A percentile compares a stretch with the other conserved stretches of the same genome.
These are phyloP conservation scores for Neurospora sp. DNA, from an alignment of 495 filamentous ascomycete species.

Conservation along the genomic window DNA sequence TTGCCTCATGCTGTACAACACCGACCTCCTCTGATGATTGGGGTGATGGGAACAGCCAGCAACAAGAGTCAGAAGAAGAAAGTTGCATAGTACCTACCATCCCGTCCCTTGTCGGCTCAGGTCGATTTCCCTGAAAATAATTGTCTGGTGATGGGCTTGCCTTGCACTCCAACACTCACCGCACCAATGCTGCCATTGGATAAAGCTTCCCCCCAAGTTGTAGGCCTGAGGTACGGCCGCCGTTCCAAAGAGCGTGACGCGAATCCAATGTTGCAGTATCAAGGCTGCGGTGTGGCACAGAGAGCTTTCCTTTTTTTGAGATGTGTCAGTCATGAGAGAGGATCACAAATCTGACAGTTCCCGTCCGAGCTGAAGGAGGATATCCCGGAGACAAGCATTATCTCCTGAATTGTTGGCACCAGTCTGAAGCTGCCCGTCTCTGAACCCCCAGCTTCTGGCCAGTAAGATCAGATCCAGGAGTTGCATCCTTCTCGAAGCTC, in stretches of 20 bases:
- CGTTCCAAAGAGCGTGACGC: not conserved
- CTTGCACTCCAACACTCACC: not conserved
- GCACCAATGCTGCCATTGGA: not conserved
- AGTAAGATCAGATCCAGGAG: not conserved
- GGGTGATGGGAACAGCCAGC: not conserved
- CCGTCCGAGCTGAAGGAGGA: not conserved
- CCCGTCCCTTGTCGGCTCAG: not conserved
- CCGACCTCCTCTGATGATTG: not conserved
- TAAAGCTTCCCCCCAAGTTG: not conserved
- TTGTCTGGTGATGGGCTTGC: not conserved
- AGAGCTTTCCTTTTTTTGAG: not conserved
- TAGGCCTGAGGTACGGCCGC: not conserved
- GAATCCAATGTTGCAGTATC: not conserved
- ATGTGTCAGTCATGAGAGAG: not conserved
- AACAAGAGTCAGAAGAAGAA: not conserved
- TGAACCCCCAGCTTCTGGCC: not conserved
- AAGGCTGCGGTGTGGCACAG: not conserved
- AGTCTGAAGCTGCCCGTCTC: not conserved
- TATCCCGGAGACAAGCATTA: not conserved
- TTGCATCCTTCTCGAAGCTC: not conserved
- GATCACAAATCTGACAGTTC: not conserved
- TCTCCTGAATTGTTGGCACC: not conserved
- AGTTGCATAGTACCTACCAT: not conserved
- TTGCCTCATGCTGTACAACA: not conserved
- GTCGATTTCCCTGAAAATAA: not conserved